Percentiles rank a stretch among this genome's conserved stretches.
Evolutionary conservation across 352 stramenopile species (phyloP).

Genomic region (Globisporangium ultimum): DNA sequence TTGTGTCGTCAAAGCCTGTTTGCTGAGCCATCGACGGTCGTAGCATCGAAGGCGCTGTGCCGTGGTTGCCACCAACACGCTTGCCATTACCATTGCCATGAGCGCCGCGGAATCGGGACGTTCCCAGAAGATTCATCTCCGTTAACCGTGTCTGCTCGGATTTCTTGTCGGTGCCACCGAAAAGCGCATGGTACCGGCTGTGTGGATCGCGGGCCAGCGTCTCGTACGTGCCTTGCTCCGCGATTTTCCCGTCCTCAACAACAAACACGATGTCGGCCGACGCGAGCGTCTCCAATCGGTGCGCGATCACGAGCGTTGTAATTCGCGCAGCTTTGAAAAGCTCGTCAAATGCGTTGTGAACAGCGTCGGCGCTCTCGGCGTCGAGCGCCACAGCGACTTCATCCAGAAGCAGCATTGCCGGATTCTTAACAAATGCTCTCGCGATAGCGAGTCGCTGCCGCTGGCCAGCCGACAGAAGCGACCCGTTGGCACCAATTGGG

Average conservation of each 20-base stretch:
- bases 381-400: conserved; percentile 77
- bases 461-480: conserved; percentile 28
- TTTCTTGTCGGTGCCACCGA: background rate
- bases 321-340: conserved; percentile 24
- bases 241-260: conserved; percentile 44
- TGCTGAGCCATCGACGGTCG: conserved; percentile 4
- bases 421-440: conserved; percentile 75
- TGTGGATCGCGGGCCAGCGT: conserved; percentile 1
- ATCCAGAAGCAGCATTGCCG: conserved; percentile 72
- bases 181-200: conserved; percentile 5
- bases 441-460: conserved; percentile 76
- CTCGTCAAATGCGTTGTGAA: conserved; percentile 80
- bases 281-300: conserved; percentile 72
- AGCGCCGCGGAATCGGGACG: background rate
- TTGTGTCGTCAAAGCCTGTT: conserved; percentile 1
- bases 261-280: conserved; percentile 61
- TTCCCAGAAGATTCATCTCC: conserved; percentile 4
- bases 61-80: background rate
- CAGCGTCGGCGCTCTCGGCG: conserved; percentile 40
- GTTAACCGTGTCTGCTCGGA: conserved; percentile 8
- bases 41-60: conserved; percentile 1
- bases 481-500: conserved; percentile 71
- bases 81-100: background rate
- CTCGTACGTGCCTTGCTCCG: conserved; percentile 35
- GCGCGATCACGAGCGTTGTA: conserved; percentile 89